Percentiles rank a stretch among this genome's conserved stretches.
Conservation (phyloP, 2,329 filamentous ascomycete genomes). For the Nothophaeocryptopus gaeumannii region DNA sequence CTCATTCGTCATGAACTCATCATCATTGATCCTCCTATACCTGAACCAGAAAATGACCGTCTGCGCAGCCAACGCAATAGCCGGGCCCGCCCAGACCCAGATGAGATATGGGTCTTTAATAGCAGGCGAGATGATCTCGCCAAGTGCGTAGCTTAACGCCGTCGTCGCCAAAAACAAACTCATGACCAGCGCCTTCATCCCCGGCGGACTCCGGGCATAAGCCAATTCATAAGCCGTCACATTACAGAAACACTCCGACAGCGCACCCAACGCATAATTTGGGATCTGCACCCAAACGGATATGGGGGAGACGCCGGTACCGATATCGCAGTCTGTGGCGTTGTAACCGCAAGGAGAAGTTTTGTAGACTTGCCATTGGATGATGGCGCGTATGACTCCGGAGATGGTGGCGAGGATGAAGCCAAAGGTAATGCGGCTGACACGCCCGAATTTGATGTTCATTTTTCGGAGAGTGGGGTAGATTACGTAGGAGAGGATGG, state of each 20-base stretch:
- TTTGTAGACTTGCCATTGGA: constrained; percentile 54
- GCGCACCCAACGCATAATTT: constrained; percentile 37
- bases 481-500: constrained; percentile 39
- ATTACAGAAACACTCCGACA: constrained; percentile 40
- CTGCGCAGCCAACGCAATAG: constrained; percentile 48
- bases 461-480: constrained; percentile 43
- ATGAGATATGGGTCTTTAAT: constrained; percentile 48
- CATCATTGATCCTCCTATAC: constrained; percentile 42
- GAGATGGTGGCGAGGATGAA: constrained; percentile 52
- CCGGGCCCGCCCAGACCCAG: constrained; percentile 36
- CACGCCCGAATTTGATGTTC: constrained; percentile 43
- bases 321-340: constrained; percentile 20
- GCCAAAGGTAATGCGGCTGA: constrained; percentile 51
- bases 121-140: constrained; percentile 43
- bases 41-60: constrained; percentile 49
- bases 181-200: constrained; percentile 45
- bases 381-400: constrained; percentile 51
- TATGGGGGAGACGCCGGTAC: constrained; percentile 17
- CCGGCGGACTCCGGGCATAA: constrained; percentile 42
- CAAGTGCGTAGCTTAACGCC: constrained; percentile 41
- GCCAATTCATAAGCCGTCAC: constrained; percentile 48
- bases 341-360: constrained; percentile 48
- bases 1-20: constrained; percentile 20
- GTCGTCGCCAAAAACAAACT: constrained; percentile 37
- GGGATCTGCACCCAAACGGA: constrained; percentile 29